Conservation (phyloP, 495 filamentous ascomycete species). For the Cenococcum geophilum region DNA sequence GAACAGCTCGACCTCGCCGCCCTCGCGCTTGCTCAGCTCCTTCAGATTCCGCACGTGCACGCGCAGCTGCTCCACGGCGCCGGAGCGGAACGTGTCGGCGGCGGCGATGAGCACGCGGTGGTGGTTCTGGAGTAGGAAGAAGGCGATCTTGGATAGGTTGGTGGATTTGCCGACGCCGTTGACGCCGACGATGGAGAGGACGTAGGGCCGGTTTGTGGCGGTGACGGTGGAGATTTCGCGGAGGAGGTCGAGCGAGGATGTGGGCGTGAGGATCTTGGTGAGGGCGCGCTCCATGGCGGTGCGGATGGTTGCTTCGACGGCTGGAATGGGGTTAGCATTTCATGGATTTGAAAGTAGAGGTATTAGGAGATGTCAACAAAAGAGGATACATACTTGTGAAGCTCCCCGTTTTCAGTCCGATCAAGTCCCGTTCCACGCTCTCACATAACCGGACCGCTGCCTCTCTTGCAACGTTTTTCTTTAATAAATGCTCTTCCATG, state of each 20-base stretch:
- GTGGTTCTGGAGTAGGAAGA: constrained; percentile 93
- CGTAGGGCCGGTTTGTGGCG: constrained; percentile 69
- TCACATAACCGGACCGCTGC: constrained; percentile 88
- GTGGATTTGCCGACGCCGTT: constrained; percentile 98
- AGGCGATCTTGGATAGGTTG: constrained; percentile 92
- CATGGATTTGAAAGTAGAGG: background rate
- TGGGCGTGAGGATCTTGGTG: constrained; percentile 90
- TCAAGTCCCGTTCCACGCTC: constrained; percentile 78
- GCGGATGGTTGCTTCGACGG: constrained; percentile 72
- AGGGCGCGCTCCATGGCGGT: constrained; percentile 84
- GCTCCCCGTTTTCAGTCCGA: constrained; percentile 84
- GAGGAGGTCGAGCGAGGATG: constrained; percentile 85
- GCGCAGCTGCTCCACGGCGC: constrained; percentile 91
- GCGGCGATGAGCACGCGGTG: constrained; percentile 93
- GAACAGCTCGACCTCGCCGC: constrained; percentile 79
- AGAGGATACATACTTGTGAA: constrained; percentile 65
- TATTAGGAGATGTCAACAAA: background rate
- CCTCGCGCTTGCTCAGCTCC: constrained; percentile 75
- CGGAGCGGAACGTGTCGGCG: constrained; percentile 95
- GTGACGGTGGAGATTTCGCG: constrained; percentile 83
- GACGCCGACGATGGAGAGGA: constrained; percentile 95
- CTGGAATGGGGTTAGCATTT: constrained; percentile 32
- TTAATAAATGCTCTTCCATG: constrained; percentile 91
- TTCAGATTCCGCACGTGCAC: constrained; percentile 88
- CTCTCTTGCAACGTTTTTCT: constrained; percentile 94